These are phyloP conservation scores for Dendrostoma leiphaemia DNA, from an alignment of 2,329 filamentous ascomycete species.

Conservation along the genomic window DNA sequence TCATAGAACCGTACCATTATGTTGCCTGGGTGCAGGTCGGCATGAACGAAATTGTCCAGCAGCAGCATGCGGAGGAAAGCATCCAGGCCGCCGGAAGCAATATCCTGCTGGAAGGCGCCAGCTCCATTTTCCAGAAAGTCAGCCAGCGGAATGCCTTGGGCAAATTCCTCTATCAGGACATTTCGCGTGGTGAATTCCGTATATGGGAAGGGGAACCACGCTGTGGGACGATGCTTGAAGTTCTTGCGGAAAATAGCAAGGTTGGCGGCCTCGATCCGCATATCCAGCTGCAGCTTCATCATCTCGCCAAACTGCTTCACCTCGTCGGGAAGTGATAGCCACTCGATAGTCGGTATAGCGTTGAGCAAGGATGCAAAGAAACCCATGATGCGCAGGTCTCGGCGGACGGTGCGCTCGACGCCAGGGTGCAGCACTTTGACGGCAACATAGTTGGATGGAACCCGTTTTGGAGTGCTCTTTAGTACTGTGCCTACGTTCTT, in stretches of 20 bases:
- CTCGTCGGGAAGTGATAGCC: constrained; percentile 94
- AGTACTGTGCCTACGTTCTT: constrained; percentile 83
- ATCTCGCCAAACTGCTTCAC: constrained; percentile 93
- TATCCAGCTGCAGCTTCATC: constrained; percentile 96
- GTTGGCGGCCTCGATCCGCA: constrained; percentile 92
- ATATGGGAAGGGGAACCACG: constrained; percentile 97
- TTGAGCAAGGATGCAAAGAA: constrained; percentile 88
- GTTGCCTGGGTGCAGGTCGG: constrained; percentile 93
- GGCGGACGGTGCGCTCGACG: constrained; percentile 84
- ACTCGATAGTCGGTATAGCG: constrained; percentile 88
- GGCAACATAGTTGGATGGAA: constrained; percentile 89
- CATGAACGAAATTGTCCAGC: constrained; percentile 96
- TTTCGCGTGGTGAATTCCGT: constrained; percentile 88
- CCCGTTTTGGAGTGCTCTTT: constrained; percentile 79
- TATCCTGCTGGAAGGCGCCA: constrained; percentile 89
- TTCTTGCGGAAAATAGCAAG: constrained; percentile 83
- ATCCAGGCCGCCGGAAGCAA: constrained; percentile 91
- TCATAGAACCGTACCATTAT: constrained; percentile 99
- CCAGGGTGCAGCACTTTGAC: constrained; percentile 93
- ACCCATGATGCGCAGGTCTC: constrained; percentile 89
- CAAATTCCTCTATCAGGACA: constrained; percentile 93
- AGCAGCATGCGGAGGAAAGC: constrained; percentile 96
- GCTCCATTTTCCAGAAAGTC: constrained; percentile 90
- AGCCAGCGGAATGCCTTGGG: constrained; percentile 86
- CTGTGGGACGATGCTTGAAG: constrained; percentile 84